phyloP scores from a whole-genome alignment of 2,329 filamentous ascomycete genomes.

The Pestalotiopsis sp. region DNA sequence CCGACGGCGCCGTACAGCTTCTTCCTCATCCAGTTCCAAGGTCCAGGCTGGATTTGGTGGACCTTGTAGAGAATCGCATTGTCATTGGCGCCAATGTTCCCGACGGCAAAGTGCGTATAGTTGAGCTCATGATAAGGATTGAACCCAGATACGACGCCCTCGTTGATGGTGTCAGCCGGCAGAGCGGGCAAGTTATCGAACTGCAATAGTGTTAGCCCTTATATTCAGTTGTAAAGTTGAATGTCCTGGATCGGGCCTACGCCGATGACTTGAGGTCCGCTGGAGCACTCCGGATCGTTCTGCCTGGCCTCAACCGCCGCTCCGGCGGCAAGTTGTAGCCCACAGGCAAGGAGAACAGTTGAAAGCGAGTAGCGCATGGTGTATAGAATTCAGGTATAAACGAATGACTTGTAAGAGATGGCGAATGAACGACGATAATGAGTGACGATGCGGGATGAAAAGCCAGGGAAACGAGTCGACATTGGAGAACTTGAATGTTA shows the following conservation, averaged over 20 bases:
- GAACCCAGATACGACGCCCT: background rate
- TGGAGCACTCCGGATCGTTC: background rate
- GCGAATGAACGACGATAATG: background rate
- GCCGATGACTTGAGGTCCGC: background rate
- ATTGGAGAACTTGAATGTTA: background rate
- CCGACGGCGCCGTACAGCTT: background rate
- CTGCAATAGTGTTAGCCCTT: background rate
- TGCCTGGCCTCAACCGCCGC: background rate
- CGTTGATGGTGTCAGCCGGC: background rate
- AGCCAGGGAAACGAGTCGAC: background rate
- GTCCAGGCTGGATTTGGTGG: background rate
- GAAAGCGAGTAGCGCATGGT: background rate
- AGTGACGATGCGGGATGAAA: background rate
- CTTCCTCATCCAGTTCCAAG: background rate
- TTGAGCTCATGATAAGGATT: slow-evolving; percentile 1
- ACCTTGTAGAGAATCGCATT: background rate
- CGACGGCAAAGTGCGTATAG: slow-evolving; percentile 6
- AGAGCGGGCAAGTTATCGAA: slow-evolving; percentile 1
- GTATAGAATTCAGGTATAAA: background rate
- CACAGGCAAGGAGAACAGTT: background rate
- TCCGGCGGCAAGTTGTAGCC: background rate
- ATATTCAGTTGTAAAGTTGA: background rate
- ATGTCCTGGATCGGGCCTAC: background rate
- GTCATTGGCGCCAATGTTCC: background rate
- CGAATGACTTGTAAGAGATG: background rate